Percentiles rank a stretch among this genome's conserved stretches.
Evolutionary conservation across 441 rosid genomes (phyloP).

Genomic region (Gossypium gossypioides): DNA sequence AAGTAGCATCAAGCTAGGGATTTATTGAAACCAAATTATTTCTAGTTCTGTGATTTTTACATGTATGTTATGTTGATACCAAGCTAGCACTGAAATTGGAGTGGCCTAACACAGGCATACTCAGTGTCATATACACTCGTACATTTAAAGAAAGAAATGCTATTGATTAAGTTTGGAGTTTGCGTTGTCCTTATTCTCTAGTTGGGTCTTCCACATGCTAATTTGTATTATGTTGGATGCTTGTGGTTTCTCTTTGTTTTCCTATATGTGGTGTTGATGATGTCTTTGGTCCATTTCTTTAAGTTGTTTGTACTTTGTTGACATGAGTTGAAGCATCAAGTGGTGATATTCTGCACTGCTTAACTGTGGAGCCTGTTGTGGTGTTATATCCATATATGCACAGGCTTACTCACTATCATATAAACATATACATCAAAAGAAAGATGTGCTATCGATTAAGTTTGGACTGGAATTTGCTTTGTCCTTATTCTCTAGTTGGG

Average conservation of each 20-base stretch:
- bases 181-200: neutral
- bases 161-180: neutral
- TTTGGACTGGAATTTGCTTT: neutral
- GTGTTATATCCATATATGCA: neutral
- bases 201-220: neutral
- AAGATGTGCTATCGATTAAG: neutral
- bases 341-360: neutral
- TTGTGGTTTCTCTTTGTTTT: neutral
- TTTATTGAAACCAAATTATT: neutral
- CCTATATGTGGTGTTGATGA: neutral
- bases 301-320: neutral
- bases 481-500: neutral
- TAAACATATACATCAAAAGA: neutral
- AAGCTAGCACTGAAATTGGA: no score
- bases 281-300: neutral
- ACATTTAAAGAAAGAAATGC: neutral
- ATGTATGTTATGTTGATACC: neutral
- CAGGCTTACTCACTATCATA: neutral
- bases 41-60: neutral
- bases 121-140: neutral
- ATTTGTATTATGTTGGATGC: neutral
- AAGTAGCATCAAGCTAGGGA: constrained; percentile 21
- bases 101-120: neutral
- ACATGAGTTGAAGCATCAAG: neutral
- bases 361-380: neutral